Conservation (phyloP, 345 rosid genomes). For the Theobroma cacao region DNA sequence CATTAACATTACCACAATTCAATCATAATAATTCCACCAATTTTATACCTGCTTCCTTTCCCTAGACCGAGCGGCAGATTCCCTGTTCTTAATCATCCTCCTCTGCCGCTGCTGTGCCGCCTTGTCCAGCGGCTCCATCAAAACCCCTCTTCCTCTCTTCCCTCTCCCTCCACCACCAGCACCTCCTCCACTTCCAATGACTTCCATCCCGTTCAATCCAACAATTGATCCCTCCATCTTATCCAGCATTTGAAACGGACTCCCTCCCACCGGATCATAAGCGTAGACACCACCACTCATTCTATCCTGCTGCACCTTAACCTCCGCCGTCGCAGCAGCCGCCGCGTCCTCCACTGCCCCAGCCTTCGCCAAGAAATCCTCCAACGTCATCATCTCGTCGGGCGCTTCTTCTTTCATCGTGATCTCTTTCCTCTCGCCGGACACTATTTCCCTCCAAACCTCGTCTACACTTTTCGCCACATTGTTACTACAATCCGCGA, state of each 20-base stretch:
- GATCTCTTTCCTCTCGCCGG: slow-evolving; percentile 53
- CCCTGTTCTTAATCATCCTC: slow-evolving; percentile 98
- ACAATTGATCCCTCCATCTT: slow-evolving; percentile 51
- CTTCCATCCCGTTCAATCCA: slow-evolving; percentile 47
- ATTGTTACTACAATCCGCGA: slow-evolving; percentile 10
- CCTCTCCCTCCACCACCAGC: slow-evolving; percentile 41
- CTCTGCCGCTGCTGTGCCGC: slow-evolving; percentile 88
- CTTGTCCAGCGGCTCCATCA: slow-evolving; percentile 77
- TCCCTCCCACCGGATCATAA: slow-evolving; percentile 42
- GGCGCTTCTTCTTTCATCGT: slow-evolving; percentile 70
- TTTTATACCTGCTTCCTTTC: slow-evolving; percentile 79
- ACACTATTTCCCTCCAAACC: slow-evolving; percentile 87
- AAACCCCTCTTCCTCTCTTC: slow-evolving; percentile 64
- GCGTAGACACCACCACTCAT: slow-evolving; percentile 49
- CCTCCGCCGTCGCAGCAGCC: slow-evolving; percentile 25
- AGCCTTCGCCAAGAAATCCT: slow-evolving; percentile 80
- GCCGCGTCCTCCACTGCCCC: slow-evolving; percentile 44
- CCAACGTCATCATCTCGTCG: slow-evolving; percentile 86
- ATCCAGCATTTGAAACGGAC: slow-evolving; percentile 57
- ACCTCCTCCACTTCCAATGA: slow-evolving; percentile 2
- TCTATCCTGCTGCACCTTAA: slow-evolving; percentile 38
- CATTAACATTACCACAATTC: not conserved
- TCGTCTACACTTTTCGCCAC: slow-evolving; percentile 55
- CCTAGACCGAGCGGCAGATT: slow-evolving; percentile 94
- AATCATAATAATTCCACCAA: not conserved